These are phyloP conservation scores for Usnea hakonensis DNA, from an alignment of 495 filamentous ascomycete genomes.

Conservation along the genomic window DNA sequence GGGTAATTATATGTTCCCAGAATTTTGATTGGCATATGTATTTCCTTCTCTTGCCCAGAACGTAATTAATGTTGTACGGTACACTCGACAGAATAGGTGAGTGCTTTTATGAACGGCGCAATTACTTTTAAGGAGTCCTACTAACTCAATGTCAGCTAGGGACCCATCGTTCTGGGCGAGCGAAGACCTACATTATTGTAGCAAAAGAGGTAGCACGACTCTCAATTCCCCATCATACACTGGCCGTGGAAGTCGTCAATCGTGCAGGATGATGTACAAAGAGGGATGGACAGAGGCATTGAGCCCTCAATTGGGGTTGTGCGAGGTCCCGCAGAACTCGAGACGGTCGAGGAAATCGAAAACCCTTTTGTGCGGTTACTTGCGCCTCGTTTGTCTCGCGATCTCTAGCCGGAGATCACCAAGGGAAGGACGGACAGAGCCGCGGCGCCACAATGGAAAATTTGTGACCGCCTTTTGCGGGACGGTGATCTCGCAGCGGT, in stretches of 20 bases:
- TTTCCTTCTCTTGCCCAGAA: constrained; percentile 1
- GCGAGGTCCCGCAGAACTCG: neutral
- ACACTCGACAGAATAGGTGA: neutral
- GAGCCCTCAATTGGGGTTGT: neutral
- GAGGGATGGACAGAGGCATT: neutral
- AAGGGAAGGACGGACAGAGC: constrained; percentile 9
- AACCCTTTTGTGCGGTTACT: constrained; percentile 11
- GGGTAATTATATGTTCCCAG: constrained; percentile 10
- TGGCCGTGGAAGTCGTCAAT: neutral
- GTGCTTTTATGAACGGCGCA: neutral
- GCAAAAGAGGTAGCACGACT: constrained; percentile 9
- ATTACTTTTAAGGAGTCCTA: constrained; percentile 2
- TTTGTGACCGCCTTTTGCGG: constrained; percentile 20
- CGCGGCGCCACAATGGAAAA: constrained; percentile 12
- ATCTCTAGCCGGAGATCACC: neutral
- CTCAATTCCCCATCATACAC: constrained; percentile 15
- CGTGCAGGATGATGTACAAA: constrained; percentile 2
- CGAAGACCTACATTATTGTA: neutral
- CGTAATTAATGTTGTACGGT: neutral
- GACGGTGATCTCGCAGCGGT: neutral
- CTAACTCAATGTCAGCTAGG: neutral
- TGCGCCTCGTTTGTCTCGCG: constrained; percentile 12
- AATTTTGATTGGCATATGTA: constrained; percentile 8
- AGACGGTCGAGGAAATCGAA: neutral
- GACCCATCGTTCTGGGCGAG: neutral